Evolutionary conservation across 2,329 filamentous ascomycete genomes (phyloP), one percentile per base, ranked within the genome.

Genomic region (Cercospora janseana): DNA sequence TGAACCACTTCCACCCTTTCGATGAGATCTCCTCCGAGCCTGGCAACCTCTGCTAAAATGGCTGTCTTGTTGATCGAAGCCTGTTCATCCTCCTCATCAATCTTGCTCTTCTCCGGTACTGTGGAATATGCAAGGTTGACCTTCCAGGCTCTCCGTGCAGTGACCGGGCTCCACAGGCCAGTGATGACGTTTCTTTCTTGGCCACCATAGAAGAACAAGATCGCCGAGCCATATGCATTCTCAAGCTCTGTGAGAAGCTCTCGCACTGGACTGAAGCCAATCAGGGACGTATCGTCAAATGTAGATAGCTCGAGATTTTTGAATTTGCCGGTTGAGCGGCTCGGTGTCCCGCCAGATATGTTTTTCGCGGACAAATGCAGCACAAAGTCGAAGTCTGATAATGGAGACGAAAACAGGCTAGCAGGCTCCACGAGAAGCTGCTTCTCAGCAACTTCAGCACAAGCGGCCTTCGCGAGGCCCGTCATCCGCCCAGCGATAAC

Each of bases 401-500:
- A 75, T 0, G 85, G 81, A 3, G 86, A 77, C n/a, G 79, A 75
- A 71, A 97, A 97, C 6, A 97, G 76, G 1, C 73, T 69, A 24
- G 75, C 71, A 1, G 78, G 69, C 40, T 84, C 61, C 1, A 73
- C 63, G 4, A 52, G 43, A 2, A 66, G 23, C 20, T 55, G 54
- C 35, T 66, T 57, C 20, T 55, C 49, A 6, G 60, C 49, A n/a
- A 69, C 71, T 8, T 86, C 67, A 44, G 80, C 80, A 63, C 80
- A 80, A 8, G 88, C 89, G 2, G 88, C 87, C 59, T 85, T 84
- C 5, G 92, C 88, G 2, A 98, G 75, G 3, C 81, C 81, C 0
- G 87, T 90, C 79, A 97, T 86, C 29, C 93, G 83, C 10, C 84
- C 81, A 9, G 91, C 92, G 21, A 92, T 82, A 41, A 97, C 87